Evolutionary conservation across 1,139 yeast genomes (phyloP), one percentile per base, ranked within the genome.

Genomic region (Suhomyces ambrosiae): DNA sequence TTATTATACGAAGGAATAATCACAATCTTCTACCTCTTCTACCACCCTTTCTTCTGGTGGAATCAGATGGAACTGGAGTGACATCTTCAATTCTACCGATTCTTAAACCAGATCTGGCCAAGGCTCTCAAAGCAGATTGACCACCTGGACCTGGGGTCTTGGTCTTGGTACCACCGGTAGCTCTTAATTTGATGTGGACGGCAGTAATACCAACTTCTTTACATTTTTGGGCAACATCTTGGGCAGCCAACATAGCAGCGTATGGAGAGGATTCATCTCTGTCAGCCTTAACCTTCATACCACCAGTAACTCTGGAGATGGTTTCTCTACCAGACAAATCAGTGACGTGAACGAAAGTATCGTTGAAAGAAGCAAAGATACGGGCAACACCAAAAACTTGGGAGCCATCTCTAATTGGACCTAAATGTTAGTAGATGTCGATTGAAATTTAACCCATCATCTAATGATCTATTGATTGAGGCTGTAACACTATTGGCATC

Each of bases 71-170:
- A 67, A 94, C 92, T 75, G 98, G 98, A 62, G 99, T 94, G 60
- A 94, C 98, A 75, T 94, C 99, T 82, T 94, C 98, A 63, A 94
- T 94, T 81, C 99, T 90, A 68, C 99, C 99, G 61, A 94, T 92
- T 85, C 96, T 89, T 78, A 94, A 83, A 73, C 99, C 99, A 56
- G 97, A 89, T 84, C 99, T 90, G 67, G 99, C 99, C 68, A 94
- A 81, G 67, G 99, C 99, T 82, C 98, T 90, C 71, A 94, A 81
- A 74, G 99, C 99, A 55, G 97, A 86, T 82, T 92, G 98, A 79
- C 97, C 98, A 87, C 99, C 99, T 79, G 99, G 99, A 80, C 99
- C 99, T 75, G 98, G 99, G 73, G 99, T 90, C 88, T 94, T 94
- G 77, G 98, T 87, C 74, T 87, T 89, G 63, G 98, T 94, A 84